These are phyloP conservation scores for Gautieria morchelliformis DNA, from an alignment of 768 basidiomycete genomes.

Conservation along the genomic window DNA sequence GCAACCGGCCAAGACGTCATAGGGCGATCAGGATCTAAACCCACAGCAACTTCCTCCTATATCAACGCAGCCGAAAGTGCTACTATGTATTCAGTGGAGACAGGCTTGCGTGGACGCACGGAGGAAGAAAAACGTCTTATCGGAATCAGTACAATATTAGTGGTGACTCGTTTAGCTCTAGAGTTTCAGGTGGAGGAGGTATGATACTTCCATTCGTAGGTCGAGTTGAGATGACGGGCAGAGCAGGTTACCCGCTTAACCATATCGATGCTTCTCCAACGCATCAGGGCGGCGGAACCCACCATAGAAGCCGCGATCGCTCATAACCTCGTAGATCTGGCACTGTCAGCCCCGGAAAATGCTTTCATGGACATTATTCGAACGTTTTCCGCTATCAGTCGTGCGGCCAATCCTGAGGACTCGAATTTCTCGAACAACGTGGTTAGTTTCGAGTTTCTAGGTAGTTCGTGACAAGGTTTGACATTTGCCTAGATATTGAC, in stretches of 20 bases:
- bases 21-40: conserved; percentile 49
- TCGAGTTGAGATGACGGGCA: neutral
- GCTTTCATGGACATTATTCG: conserved; percentile 79
- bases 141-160: conserved; percentile 85
- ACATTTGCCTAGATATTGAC: conserved; percentile 55
- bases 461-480: neutral
- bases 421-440: conserved; percentile 84
- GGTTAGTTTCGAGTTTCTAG: conserved; percentile 29
- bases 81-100: conserved; percentile 50
- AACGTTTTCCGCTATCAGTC: conserved; percentile 76
- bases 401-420: conserved; percentile 82
- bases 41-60: conserved; percentile 26
- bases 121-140: conserved; percentile 81
- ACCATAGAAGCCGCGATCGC: conserved; percentile 87
- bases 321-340: conserved; percentile 85
- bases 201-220: neutral
- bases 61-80: conserved; percentile 34
- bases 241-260: conserved; percentile 72
- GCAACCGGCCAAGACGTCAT: conserved; percentile 52
- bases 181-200: conserved; percentile 86
- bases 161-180: conserved; percentile 78
- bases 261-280: conserved; percentile 86
- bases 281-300: conserved; percentile 75
- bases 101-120: conserved; percentile 53
- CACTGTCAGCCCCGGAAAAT: conserved; percentile 63